phyloP scores from a whole-genome alignment of 2,329 filamentous ascomycete genomes.

The Ophiostoma ulmi region DNA sequence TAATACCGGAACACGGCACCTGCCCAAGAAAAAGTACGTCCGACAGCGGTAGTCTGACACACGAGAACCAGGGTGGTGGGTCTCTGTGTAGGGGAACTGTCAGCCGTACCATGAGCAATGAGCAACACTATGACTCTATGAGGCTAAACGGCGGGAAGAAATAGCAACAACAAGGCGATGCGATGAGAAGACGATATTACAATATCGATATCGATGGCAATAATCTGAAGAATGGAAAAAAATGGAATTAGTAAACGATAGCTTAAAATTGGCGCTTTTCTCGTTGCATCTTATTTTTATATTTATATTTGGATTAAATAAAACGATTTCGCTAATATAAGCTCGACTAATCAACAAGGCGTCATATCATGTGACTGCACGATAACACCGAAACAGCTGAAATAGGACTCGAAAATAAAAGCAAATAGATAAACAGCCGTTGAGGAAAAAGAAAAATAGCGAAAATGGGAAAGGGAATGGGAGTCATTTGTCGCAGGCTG shows the following conservation, averaged over 20 bases:
- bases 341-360: neutral
- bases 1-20: conserved; percentile 1
- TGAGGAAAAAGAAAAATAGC: neutral
- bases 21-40: neutral
- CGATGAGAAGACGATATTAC: neutral
- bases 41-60: conserved; percentile 3
- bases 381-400: neutral
- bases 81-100: neutral
- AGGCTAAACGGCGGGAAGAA: neutral
- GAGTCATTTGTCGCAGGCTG: neutral
- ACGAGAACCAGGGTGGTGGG: neutral
- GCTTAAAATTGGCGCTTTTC: neutral
- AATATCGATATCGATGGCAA: neutral
- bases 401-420: neutral
- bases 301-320: neutral
- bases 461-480: neutral
- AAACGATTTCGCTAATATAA: neutral
- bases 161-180: neutral
- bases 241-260: neutral
- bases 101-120: neutral
- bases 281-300: neutral
- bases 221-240: neutral
- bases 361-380: conserved; percentile 16
- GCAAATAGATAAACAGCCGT: neutral
- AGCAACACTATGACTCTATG: neutral